These are phyloP conservation scores for Auxenochlorella pyrenoidosa DNA, from an alignment of 139 green algal genomes.

Conservation along the genomic window DNA sequence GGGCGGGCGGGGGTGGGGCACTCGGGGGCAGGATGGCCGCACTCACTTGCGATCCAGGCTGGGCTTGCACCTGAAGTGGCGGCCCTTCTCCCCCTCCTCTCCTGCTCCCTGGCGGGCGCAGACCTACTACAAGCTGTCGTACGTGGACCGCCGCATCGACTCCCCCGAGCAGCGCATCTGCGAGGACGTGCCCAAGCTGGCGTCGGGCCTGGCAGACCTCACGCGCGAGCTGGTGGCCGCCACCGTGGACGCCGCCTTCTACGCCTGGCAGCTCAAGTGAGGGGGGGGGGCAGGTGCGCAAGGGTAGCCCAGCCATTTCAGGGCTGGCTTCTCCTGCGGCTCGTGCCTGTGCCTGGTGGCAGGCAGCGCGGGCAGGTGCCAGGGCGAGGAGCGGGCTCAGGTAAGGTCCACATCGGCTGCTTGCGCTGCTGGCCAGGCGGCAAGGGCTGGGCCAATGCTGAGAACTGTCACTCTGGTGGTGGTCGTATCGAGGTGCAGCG, in stretches of 20 bases:
- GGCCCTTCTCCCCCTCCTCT: not conserved
- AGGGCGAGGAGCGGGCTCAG: no score
- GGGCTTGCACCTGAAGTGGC: not conserved
- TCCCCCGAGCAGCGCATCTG: constrained; percentile 76
- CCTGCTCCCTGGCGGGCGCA: not conserved
- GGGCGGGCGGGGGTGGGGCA: not conserved
- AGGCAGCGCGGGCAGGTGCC: no score
- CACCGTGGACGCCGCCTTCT: constrained; percentile 71
- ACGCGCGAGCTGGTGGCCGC: constrained; percentile 56
- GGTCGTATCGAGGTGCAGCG: no score
- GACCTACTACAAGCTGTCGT: constrained; percentile 79
- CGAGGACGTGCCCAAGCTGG: constrained; percentile 77
- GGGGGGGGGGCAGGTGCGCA: not conserved
- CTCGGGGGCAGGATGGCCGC: no score
- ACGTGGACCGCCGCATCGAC: constrained; percentile 73
- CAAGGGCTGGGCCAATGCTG: not conserved
- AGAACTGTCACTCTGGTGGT: no score
- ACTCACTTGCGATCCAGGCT: no score
- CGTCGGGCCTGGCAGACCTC: constrained; percentile 57
- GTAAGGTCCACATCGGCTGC: not conserved
- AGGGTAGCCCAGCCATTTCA: no score
- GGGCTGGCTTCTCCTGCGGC: not conserved
- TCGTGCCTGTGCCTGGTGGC: not conserved
- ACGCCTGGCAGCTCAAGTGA: constrained; percentile 57
- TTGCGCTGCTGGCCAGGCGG: not conserved